Base-by-base conservation (phyloP, 345 rosid species). In the Pugionium dolabratum region DNA sequence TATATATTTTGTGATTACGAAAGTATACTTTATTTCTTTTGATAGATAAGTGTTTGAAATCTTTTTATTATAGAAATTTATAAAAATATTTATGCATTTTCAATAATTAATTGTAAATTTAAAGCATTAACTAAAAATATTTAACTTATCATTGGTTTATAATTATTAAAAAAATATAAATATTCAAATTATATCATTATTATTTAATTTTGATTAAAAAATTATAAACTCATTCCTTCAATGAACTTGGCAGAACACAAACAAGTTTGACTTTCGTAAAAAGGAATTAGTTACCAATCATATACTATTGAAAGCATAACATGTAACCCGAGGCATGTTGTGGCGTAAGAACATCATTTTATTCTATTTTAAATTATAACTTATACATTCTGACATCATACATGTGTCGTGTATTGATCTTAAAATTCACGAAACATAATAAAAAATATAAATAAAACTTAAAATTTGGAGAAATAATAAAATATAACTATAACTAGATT, bases 291-390 rank as follows among this genome's bases (percentile, higher is more conserved):
- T 66, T 45, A 66, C 68, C 73, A 74, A 74, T 69, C 57, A 80
- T 78, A 18, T 18, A 18, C 62, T 9, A 69, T 62, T 32, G 63
- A 58, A 75, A 75, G 34, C 45, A 59, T 30, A 73, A 64, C 76
- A 51, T 54, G 7, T 4, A 56, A 73, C 61, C 41, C 35, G 41
- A 48, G 76, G 82, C 79, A 78, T 67, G 82, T 69, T 54, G 45
- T 45, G 59, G 72, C 54, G 72, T 67, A 59, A 73, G 49, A 51
- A 43, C 71, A 64, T 73, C 61, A 66, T 50, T 42, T 78, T 71
- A 75, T 63, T 47, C 59, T 40, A 6, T 46, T 32, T 9, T 10
- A 61, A 44, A 45, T 18, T 27, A 57, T 28, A 44, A 55, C 37
- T 25, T 5, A 33, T 60, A 35, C 70, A 64, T 6, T 30, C 18